phyloP scores from a whole-genome alignment of 176 grass and related monocot genomes.

The Elymus sibiricus region DNA sequence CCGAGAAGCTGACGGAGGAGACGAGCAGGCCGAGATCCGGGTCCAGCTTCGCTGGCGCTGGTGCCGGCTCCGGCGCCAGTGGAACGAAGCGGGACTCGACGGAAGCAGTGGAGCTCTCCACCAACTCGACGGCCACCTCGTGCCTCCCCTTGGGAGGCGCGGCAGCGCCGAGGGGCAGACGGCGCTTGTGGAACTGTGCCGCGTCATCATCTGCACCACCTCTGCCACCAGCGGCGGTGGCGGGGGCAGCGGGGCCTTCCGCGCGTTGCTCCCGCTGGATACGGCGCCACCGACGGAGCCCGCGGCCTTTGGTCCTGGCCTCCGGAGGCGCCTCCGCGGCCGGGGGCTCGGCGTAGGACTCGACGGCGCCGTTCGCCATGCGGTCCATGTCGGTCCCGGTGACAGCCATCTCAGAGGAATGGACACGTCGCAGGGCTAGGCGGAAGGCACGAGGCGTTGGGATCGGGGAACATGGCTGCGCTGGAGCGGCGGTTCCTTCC shows the following conservation, averaged over 20 bases:
- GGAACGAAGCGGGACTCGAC: slow-evolving; percentile 48
- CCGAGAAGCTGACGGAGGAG: slow-evolving; percentile 41
- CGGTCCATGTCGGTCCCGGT: background rate
- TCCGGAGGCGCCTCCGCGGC: background rate
- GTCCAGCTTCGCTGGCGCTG: slow-evolving; percentile 20
- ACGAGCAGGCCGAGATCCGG: slow-evolving; percentile 36
- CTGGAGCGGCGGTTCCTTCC: background rate
- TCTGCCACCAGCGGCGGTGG: background rate
- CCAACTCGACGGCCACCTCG: slow-evolving; percentile 18
- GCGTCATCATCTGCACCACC: slow-evolving; percentile 5
- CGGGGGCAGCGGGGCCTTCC: background rate
- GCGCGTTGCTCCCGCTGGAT: slow-evolving; percentile 37
- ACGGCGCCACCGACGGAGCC: slow-evolving; percentile 55
- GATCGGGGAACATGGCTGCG: background rate
- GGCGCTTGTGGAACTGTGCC: slow-evolving; percentile 51
- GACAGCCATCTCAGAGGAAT: background rate
- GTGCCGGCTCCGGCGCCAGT: background rate
- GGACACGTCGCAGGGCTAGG: background rate
- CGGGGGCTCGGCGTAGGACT: background rate
- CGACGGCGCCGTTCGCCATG: background rate
- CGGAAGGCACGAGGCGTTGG: background rate
- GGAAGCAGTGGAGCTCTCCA: slow-evolving; percentile 59
- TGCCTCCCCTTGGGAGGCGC: slow-evolving; percentile 25
- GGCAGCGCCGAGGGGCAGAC: slow-evolving; percentile 18
- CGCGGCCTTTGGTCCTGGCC: slow-evolving; percentile 16